phyloP scores from a whole-genome alignment of 1,284 basidiomycete genomes.

The Paramarasmius palmivorus region DNA sequence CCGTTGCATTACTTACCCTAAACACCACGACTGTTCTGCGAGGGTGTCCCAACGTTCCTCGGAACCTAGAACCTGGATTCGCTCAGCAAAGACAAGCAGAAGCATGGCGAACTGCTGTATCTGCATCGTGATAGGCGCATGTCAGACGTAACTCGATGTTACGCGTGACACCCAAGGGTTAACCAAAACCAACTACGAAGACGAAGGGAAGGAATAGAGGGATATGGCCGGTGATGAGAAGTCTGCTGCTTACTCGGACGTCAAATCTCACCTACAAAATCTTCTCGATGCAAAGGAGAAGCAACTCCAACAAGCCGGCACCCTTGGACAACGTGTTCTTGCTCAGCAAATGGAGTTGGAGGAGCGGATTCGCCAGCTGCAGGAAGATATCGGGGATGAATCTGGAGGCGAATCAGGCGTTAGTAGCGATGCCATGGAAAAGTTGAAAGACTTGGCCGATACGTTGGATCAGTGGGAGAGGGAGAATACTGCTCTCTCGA shows the following conservation, averaged over 20 bases:
- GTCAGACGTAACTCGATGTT: neutral
- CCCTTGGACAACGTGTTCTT: conserved; percentile 88
- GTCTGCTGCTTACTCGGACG: conserved; percentile 58
- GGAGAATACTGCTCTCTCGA: conserved; percentile 81
- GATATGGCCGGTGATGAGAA: conserved; percentile 9
- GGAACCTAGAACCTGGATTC: too few species aligned
- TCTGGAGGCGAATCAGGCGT: conserved; percentile 56
- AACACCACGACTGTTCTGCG: too few species aligned
- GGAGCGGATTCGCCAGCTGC: conserved; percentile 79
- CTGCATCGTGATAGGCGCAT: too few species aligned
- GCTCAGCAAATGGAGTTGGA: conserved; percentile 91
- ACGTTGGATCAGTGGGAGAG: conserved; percentile 80
- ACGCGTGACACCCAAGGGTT: neutral
- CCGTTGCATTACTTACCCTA: too few species aligned
- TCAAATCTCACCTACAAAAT: conserved; percentile 77
- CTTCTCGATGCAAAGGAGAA: conserved; percentile 87
- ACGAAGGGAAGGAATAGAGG: neutral
- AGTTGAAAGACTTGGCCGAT: conserved; percentile 77
- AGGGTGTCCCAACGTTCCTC: too few species aligned
- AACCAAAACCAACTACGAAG: conserved; percentile 4
- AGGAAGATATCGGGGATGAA: conserved; percentile 46
- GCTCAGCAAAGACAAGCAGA: too few species aligned
- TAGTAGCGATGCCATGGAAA: conserved; percentile 65
- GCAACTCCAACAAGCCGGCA: conserved; percentile 87
- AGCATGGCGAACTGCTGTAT: neutral